Conservation (phyloP, 2,329 filamentous ascomycete genomes). For the Lasiodiplodia citricola region DNA sequence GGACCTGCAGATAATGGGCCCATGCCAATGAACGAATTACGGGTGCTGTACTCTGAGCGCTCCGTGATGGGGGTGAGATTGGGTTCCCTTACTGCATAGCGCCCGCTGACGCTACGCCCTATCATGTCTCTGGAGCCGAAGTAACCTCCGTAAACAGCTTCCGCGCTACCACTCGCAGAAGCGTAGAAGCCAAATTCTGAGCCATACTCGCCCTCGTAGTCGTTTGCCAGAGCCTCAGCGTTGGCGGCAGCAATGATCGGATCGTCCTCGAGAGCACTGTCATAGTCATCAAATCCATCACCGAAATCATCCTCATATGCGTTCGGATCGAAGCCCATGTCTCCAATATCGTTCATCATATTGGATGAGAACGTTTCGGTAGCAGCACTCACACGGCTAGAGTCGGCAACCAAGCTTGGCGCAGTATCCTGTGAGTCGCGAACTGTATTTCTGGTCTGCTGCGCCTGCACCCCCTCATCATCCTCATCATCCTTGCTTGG, state of each 20-base stretch:
- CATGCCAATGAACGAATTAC: constrained; percentile 86
- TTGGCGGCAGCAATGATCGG: constrained; percentile 94
- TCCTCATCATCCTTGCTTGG: constrained; percentile 36
- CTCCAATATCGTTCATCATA: constrained; percentile 29
- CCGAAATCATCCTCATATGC: constrained; percentile 47
- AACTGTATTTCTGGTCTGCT: constrained; percentile 32
- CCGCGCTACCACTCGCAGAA: constrained; percentile 53
- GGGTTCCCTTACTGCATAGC: constrained; percentile 70
- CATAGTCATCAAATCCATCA: constrained; percentile 59
- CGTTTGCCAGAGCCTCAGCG: constrained; percentile 87
- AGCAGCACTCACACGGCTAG: constrained; percentile 54
- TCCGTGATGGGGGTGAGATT: constrained; percentile 97
- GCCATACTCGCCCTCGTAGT: constrained; percentile 93
- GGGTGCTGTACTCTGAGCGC: constrained; percentile 91
- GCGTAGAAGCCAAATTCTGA: constrained; percentile 98
- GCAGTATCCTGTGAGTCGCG: constrained; percentile 37
- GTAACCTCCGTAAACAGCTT: constrained; percentile 82
- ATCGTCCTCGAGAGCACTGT: constrained; percentile 66
- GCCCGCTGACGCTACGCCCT: constrained; percentile 72
- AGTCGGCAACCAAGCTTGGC: constrained; percentile 55
- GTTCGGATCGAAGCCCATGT: constrained; percentile 64
- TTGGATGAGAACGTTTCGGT: constrained; percentile 30
- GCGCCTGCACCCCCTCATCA: constrained; percentile 35
- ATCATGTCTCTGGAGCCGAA: constrained; percentile 75
- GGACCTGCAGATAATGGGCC: constrained; percentile 53